A percentile compares a stretch with the other conserved stretches of the same genome.
These are phyloP conservation scores for Mrakia gelida DNA, from an alignment of 768 basidiomycete genomes.

Conservation along the genomic window DNA sequence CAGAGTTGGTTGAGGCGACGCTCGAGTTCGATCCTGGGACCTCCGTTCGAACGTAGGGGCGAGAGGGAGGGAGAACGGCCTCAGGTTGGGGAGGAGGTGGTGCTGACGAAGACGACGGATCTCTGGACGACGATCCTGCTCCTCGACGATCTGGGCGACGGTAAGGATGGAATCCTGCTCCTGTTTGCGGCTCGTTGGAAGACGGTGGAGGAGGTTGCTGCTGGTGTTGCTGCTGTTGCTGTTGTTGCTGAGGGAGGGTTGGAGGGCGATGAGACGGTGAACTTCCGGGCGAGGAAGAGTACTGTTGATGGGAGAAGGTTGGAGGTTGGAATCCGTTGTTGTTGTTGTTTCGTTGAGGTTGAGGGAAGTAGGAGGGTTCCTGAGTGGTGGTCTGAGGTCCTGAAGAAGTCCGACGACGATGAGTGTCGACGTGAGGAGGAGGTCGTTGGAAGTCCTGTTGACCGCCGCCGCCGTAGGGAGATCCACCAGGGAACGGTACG, in stretches of 20 bases:
- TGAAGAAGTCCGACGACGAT: conserved; percentile 22
- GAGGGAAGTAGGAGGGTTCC: conserved; percentile 10
- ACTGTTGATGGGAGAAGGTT: conserved; percentile 3
- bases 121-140: neutral
- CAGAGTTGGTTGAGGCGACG: conserved; percentile 12
- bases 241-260: neutral
- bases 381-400: conserved; percentile 12
- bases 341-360: conserved; percentile 7
- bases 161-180: conserved; percentile 26
- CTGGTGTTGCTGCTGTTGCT: neutral
- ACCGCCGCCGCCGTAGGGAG: conserved; percentile 13
- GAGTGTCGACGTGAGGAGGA: conserved; percentile 14
- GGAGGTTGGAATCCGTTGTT: neutral
- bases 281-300: neutral
- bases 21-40: conserved; percentile 15
- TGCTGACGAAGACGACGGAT: neutral
- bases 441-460: conserved; percentile 15
- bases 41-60: conserved; percentile 25
- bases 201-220: neutral
- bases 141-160: conserved; percentile 22
- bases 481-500: conserved; percentile 22
- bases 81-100: neutral
- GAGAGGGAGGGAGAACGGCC: conserved; percentile 1
- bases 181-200: neutral
- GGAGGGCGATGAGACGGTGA: neutral